A percentile compares a stretch with the other conserved stretches of the same genome.
These are phyloP conservation scores for Yamadazyma scolyti DNA, from an alignment of 805 yeast species.

Conservation along the genomic window DNA sequence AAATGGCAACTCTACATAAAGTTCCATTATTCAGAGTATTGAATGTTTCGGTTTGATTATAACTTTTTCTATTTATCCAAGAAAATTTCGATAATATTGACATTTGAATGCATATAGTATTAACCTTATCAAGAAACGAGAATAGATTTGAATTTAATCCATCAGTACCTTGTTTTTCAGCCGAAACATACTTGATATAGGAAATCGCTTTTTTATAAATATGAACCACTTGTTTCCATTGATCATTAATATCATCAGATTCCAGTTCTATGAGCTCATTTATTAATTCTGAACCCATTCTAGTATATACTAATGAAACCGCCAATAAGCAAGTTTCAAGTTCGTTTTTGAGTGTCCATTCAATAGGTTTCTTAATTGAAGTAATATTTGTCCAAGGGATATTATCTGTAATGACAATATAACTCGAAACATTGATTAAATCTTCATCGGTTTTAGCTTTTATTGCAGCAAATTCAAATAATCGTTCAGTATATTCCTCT, in stretches of 20 bases:
- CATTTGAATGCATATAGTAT: slow-evolving; percentile 33
- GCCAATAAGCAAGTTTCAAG: slow-evolving; percentile 22
- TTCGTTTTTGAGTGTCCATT: slow-evolving; percentile 32
- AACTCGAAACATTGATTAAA: not conserved
- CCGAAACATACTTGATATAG: slow-evolving; percentile 19
- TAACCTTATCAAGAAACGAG: slow-evolving; percentile 20
- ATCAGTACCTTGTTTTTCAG: slow-evolving; percentile 2
- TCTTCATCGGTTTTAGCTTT: not conserved
- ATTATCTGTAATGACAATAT: not conserved
- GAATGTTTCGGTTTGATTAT: slow-evolving; percentile 16
- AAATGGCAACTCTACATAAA: slow-evolving; percentile 43
- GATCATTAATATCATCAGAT: slow-evolving; percentile 9
- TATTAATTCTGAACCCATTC: slow-evolving; percentile 32
- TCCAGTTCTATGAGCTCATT: slow-evolving; percentile 27
- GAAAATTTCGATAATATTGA: slow-evolving; percentile 36
- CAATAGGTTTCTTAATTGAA: too few relatives aligned
- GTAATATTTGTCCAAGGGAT: slow-evolving; percentile 5
- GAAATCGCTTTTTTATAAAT: slow-evolving; percentile 31
- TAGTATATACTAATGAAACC: slow-evolving; percentile 23
- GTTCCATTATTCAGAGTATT: slow-evolving; percentile 31
- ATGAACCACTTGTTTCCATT: slow-evolving; percentile 34
- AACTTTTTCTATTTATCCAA: slow-evolving; percentile 30
- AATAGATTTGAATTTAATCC: slow-evolving; percentile 8
- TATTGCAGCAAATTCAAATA: slow-evolving; percentile 13
- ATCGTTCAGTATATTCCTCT: slow-evolving; percentile 31